Evolutionary conservation across 2,329 filamentous ascomycete species (phyloP).

Genomic region (Colletotrichum higginsianum): DNA sequence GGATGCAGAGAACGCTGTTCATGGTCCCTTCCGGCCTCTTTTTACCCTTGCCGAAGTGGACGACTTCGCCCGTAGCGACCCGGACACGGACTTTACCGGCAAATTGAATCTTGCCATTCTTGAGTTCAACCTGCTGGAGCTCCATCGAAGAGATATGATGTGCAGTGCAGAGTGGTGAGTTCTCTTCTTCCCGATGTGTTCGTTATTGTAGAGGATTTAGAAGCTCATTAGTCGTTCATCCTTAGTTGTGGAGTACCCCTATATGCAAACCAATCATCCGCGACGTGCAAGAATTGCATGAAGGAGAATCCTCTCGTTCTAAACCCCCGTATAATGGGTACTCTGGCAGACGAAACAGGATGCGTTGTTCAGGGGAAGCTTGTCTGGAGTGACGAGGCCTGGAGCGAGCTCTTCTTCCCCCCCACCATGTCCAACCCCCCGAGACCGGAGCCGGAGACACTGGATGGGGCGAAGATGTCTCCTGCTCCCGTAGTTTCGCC

Average conservation of each 20-base stretch:
- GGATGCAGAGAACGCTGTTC: conserved; percentile 52
- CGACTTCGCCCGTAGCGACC: conserved; percentile 54
- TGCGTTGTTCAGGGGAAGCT: conserved; percentile 65
- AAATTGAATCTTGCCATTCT: conserved; percentile 55
- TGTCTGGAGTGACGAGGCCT: conserved; percentile 67
- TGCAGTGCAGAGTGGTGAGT: conserved; percentile 60
- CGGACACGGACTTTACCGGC: conserved; percentile 54
- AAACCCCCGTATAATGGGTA: conserved; percentile 59
- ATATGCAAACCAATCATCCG: conserved; percentile 63
- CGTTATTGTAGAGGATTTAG: not conserved
- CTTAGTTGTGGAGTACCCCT: conserved; percentile 66
- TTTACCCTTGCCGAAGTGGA: conserved; percentile 62
- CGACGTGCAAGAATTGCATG: conserved; percentile 57
- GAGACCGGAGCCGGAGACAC: not conserved
- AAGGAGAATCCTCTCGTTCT: conserved; percentile 49
- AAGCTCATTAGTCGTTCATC: conserved; percentile 7
- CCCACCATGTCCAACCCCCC: not conserved
- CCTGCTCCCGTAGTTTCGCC: not conserved
- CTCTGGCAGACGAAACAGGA: conserved; percentile 69
- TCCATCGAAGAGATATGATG: conserved; percentile 52
- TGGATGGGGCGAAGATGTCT: conserved; percentile 28
- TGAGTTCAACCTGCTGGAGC: conserved; percentile 50
- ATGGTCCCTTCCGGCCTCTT: conserved; percentile 52
- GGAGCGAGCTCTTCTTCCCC: conserved; percentile 57
- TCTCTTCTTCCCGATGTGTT: not conserved